phyloP scores from a whole-genome alignment of 2,329 filamentous ascomycete species.

The Trichophyton mentagrophytes region DNA sequence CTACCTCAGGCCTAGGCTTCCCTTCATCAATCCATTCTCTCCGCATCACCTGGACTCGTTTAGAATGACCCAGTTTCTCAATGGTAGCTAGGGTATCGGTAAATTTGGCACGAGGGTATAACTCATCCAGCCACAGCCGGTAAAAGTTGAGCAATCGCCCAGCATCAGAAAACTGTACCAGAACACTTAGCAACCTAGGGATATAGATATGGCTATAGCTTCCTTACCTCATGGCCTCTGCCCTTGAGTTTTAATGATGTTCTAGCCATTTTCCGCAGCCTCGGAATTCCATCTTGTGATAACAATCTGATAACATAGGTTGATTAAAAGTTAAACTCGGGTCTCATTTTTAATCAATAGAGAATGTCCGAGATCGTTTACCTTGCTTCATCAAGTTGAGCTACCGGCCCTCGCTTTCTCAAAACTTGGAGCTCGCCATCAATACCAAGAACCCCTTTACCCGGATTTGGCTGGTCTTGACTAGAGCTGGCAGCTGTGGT shows the following conservation, averaged over 20 bases:
- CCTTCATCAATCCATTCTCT: slow-evolving; percentile 73
- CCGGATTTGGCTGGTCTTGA: slow-evolving; percentile 24
- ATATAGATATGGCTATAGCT: neutral
- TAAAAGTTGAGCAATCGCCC: slow-evolving; percentile 75
- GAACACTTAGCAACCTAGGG: neutral
- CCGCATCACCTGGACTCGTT: slow-evolving; percentile 59
- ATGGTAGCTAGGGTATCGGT: slow-evolving; percentile 79
- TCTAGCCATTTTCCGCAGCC: slow-evolving; percentile 58
- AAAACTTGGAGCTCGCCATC: slow-evolving; percentile 75
- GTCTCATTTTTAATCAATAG: neutral
- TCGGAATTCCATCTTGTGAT: slow-evolving; percentile 70
- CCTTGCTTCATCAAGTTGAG: slow-evolving; percentile 78
- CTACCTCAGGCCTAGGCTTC: slow-evolving; percentile 21
- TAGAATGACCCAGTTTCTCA: slow-evolving; percentile 84
- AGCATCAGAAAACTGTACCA: slow-evolving; percentile 63
- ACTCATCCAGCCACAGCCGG: slow-evolving; percentile 90
- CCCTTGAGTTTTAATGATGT: slow-evolving; percentile 68
- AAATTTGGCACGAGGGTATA: slow-evolving; percentile 91
- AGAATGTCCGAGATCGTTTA: slow-evolving; percentile 23
- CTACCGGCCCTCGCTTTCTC: slow-evolving; percentile 61
- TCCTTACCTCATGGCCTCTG: slow-evolving; percentile 72
- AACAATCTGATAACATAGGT: slow-evolving; percentile 47
- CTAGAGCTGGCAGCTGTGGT: slow-evolving; percentile 13
- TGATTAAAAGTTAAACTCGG: too few species aligned
- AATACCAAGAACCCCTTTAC: slow-evolving; percentile 50